These are phyloP conservation scores for Cordyceps farinosa DNA, from an alignment of 2,329 filamentous ascomycete species.

Conservation along the genomic window DNA sequence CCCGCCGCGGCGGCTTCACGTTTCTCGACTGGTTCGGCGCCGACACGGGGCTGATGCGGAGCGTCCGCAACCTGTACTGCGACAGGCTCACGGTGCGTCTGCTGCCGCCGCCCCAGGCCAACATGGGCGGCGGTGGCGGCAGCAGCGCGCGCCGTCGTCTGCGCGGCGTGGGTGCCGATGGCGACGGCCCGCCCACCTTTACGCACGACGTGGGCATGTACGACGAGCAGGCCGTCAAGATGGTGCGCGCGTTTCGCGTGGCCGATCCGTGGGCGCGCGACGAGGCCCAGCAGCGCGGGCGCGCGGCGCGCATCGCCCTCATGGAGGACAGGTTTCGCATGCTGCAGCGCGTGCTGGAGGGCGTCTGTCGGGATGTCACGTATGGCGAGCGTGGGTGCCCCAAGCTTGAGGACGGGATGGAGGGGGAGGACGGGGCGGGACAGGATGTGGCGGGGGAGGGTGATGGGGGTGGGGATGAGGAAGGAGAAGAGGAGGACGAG, in stretches of 20 bases:
- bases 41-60: constrained; percentile 27
- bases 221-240: not conserved
- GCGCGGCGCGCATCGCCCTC: constrained; percentile 21
- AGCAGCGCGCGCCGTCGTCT: not conserved
- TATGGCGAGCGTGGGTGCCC: constrained; percentile 5
- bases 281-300: constrained; percentile 19
- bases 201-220: constrained; percentile 21
- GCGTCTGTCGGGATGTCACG: not conserved
- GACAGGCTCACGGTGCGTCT: constrained; percentile 36
- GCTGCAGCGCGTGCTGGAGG: not conserved
- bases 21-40: constrained; percentile 36
- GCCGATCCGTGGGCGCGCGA: constrained; percentile 24
- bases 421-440: not conserved
- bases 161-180: not conserved
- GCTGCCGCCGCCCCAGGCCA: constrained; percentile 20
- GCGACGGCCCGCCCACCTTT: constrained; percentile 15
- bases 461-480: not conserved
- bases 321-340: not conserved
- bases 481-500: not conserved
- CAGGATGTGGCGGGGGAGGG: no score
- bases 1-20: constrained; percentile 26
- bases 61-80: constrained; percentile 33
- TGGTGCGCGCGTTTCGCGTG: constrained; percentile 2
- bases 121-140: no score
- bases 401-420: not conserved